These are phyloP conservation scores for Neurospora cerealis DNA, from an alignment of 495 filamentous ascomycete species.

Conservation along the genomic window DNA sequence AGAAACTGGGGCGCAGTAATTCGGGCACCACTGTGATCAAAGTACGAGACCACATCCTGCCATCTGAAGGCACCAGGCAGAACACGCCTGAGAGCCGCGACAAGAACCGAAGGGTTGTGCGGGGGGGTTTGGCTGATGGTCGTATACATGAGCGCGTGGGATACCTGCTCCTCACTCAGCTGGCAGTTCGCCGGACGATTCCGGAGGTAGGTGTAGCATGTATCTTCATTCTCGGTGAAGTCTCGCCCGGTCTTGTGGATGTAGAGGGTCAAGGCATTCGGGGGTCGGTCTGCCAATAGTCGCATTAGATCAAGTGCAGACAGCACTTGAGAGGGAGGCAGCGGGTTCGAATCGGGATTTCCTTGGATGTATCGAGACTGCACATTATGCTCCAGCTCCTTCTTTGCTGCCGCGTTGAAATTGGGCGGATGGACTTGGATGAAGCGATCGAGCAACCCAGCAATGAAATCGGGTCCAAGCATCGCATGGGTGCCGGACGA, in stretches of 20 bases:
- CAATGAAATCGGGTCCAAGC: slow-evolving; percentile 54
- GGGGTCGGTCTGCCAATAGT: slow-evolving; percentile 49
- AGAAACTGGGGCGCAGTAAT: slow-evolving; percentile 73
- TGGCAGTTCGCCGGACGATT: slow-evolving; percentile 54
- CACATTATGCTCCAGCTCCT: slow-evolving; percentile 55
- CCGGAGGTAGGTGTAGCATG: slow-evolving; percentile 45
- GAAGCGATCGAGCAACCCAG: slow-evolving; percentile 68
- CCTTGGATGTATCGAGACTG: slow-evolving; percentile 52
- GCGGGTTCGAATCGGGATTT: slow-evolving; percentile 39
- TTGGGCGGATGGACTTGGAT: slow-evolving; percentile 71
- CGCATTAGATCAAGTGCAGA: slow-evolving; percentile 66
- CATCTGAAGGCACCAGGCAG: slow-evolving; percentile 58
- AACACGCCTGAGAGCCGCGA: slow-evolving; percentile 42
- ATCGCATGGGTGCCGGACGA: slow-evolving; percentile 52
- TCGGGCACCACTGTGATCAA: slow-evolving; percentile 70
- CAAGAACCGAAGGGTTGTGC: slow-evolving; percentile 65
- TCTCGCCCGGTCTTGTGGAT: slow-evolving; percentile 65
- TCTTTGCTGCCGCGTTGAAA: slow-evolving; percentile 66
- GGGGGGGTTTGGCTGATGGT: slow-evolving; percentile 61
- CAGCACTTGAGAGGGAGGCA: slow-evolving; percentile 58
- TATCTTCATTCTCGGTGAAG: slow-evolving; percentile 42
- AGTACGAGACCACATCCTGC: slow-evolving; percentile 67
- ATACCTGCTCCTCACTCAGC: slow-evolving; percentile 72
- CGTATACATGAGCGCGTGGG: slow-evolving; percentile 66
- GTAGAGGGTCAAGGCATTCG: slow-evolving; percentile 59